A percentile compares a stretch with the other conserved stretches of the same genome.
Evolutionary conservation across 2,329 filamentous ascomycete genomes (phyloP).

Genomic region (Karstenula rhodostoma): DNA sequence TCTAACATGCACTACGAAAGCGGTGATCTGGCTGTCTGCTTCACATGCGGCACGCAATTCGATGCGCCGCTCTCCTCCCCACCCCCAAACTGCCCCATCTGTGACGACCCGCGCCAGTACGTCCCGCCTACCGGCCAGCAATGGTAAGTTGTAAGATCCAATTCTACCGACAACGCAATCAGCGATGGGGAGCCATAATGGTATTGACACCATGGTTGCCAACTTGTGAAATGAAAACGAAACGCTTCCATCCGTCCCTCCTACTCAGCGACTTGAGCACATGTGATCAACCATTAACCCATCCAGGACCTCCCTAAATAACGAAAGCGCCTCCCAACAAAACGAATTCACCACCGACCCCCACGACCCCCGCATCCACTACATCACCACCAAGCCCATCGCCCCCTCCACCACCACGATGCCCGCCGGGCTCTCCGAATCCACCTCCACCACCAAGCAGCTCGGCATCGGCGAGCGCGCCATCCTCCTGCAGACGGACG

Average conservation of each 20-base stretch:
- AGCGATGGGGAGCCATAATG: not conserved
- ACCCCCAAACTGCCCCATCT: conserved; percentile 70
- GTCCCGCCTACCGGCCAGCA: conserved; percentile 70
- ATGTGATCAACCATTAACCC: not conserved
- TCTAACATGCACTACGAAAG: conserved; percentile 39
- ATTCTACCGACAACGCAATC: not conserved
- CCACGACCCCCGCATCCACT: conserved; percentile 55
- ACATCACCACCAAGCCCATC: conserved; percentile 52
- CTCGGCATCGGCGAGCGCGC: conserved; percentile 79
- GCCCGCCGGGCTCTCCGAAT: conserved; percentile 46
- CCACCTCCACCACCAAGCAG: conserved; percentile 50
- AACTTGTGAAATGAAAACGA: not conserved
- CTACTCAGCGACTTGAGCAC: not conserved
- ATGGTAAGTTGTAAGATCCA: conserved; percentile 41
- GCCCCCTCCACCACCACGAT: conserved; percentile 25
- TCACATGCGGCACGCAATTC: conserved; percentile 75
- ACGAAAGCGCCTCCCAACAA: conserved; percentile 54
- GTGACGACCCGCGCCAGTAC: conserved; percentile 72
- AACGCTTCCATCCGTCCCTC: not conserved
- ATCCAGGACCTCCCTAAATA: conserved; percentile 61
- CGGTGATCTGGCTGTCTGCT: conserved; percentile 66
- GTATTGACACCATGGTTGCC: not conserved
- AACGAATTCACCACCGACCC: conserved; percentile 64
- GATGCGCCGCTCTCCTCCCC: conserved; percentile 59
- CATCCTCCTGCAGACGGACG: conserved; percentile 70